Evolutionary conservation across 169 alveolate species (phyloP), one percentile per base, ranked within the genome.

Genomic region (Cryptosporidium bovis): DNA sequence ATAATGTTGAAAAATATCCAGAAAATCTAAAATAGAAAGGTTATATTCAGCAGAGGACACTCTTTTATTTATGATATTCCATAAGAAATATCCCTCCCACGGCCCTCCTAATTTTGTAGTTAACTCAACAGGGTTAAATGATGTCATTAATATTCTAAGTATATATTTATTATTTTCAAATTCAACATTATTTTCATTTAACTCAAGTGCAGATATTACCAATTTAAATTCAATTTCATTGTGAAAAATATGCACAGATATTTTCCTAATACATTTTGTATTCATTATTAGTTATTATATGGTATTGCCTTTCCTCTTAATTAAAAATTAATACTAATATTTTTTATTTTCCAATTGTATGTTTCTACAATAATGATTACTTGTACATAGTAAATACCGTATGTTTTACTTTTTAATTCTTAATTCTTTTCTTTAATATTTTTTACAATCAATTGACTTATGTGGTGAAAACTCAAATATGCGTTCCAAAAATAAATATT

Each of bases 21-120:
- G 7, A 77, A 77, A 77, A 27, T 62, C 66, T 31, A 60, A 3
- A 24, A 77, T 15, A 16, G 87, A 60, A 13, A 29, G 8, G 6
- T 20, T 77, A 4, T 20, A 36, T 10, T 40, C n/a, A 15, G 10
- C 2, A 60, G 18, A 4, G 10, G 13, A 44, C 34, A 56, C 48
- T 46, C 58, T 60, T 40, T 56, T 62, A n/a, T 44, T 15, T 15
- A 77, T 56, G 15, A 31, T 7, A 60, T 62, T 56, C 87, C 87
- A 77, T 13, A 62, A 13, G 27, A 60, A 77, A 62, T 60, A 48
- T 20, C 87, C 87, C 36, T 77, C 87, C 87, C 87, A 77, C 8
- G 87, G 87, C 5, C 87, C 87, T 8, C 87, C 87, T 13, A 77
- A 31, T 24, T 77, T 16, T 24, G 87, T 62, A 34, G 87, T 62